These are phyloP conservation scores for Haematococcus lacustris DNA, from an alignment of 139 green algal species.

Conservation along the genomic window DNA sequence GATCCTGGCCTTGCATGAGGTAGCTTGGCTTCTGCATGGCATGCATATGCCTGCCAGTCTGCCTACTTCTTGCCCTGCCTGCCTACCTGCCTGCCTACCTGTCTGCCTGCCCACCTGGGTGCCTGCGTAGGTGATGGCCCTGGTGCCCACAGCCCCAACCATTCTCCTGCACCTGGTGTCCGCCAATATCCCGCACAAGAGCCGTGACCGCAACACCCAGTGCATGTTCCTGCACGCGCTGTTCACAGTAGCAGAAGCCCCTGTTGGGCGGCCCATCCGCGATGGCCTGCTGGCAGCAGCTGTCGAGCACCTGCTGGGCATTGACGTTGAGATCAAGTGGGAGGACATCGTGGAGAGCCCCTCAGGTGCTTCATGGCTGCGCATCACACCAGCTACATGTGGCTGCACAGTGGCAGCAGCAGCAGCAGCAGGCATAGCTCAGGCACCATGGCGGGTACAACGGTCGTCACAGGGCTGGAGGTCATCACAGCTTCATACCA, in stretches of 20 bases:
- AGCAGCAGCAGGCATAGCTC: no score
- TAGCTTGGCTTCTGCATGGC: neutral
- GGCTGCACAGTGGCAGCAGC: no score
- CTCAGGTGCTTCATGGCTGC: slow-evolving; percentile 17
- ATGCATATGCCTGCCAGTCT: neutral
- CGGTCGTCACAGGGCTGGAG: no score
- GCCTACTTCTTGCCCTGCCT: slow-evolving; percentile 55
- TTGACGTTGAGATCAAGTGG: slow-evolving; percentile 84
- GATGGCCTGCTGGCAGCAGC: slow-evolving; percentile 58
- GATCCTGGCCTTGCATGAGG: neutral
- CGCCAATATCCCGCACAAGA: slow-evolving; percentile 59
- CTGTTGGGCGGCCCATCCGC: slow-evolving; percentile 36
- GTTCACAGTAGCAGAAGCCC: slow-evolving; percentile 48
- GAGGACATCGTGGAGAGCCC: slow-evolving; percentile 79
- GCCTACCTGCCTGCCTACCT: no score
- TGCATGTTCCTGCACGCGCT: slow-evolving; percentile 68
- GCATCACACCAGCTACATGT: no score
- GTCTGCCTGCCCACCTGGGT: no score
- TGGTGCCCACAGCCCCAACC: slow-evolving; percentile 59
- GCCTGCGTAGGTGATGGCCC: slow-evolving; percentile 42
- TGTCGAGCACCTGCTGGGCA: slow-evolving; percentile 61
- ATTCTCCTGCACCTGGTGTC: slow-evolving; percentile 50
- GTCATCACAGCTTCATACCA: no score
- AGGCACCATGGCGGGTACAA: no score
- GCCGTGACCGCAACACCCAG: slow-evolving; percentile 50